Evolutionary conservation across 2,329 filamentous ascomycete genomes (phyloP), one percentile per base, ranked within the genome.

Genomic region (Boeremia exigua): DNA sequence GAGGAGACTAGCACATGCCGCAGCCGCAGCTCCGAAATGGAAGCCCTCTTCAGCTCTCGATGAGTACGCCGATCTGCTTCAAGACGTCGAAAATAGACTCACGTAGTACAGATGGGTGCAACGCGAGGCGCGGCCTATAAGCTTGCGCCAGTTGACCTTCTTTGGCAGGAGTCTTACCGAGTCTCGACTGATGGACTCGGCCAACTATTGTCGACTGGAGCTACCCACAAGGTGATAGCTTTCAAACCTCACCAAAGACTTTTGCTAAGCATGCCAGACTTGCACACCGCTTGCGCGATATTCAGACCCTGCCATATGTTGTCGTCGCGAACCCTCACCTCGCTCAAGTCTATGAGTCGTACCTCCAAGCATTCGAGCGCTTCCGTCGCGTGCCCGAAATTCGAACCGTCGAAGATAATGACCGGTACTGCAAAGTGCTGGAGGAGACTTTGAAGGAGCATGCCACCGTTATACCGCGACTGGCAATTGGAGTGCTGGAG

Each of bases 151-250:
- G 78, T 85, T 99, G 69, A 98, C 96, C 79, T 96, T 98, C 69
- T 99, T 98, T 77, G 95, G 95, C 28, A 89, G 95, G 43, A 96
- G 93, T 19, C 80, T 99, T 72, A 97, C 93, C 43, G 93, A 98
- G 78, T 84, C 87, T 47, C 88, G 96, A 54, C 83, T 99, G 59
- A 86, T 99, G 65, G 93, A 91, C 78, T 97, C 93, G 38, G 95
- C 95, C 59, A 99, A 99, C 78, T 99, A 99, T 81, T 93, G 98
- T 48, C 90, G 95, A 54, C 92, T 92, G 5, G 95, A 99, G 79
- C 85, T 99, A 48, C 94, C 94, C 6, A 95, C 90, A 6, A 85
- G 90, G 88, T 89, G 17, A 75, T 37, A 37, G 27, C 3, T n/a
- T 8, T 50, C 7, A 42, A 27, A 4, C 12, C 27, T 6, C 23